Evolutionary conservation across 345 rosid species (phyloP).

Genomic region (Eucalyptus virginea): DNA sequence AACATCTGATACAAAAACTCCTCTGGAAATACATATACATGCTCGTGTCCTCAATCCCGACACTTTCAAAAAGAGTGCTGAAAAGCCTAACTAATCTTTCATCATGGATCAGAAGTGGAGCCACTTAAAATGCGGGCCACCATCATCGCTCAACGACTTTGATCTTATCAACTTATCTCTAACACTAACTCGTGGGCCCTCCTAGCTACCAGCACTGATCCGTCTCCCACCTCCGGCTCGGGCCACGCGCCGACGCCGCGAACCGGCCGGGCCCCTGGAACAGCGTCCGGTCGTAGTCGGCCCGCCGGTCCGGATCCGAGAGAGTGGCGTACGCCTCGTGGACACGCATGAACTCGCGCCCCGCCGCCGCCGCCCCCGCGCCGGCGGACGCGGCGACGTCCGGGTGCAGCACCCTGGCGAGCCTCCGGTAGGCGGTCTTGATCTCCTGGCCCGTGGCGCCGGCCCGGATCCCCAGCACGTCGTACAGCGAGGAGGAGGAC

Average conservation of each 20-base stretch:
- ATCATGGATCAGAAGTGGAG: not conserved
- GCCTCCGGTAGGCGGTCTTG: constrained; percentile 50
- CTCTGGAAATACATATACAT: not conserved
- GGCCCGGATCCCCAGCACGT: constrained; percentile 40
- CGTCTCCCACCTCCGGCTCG: constrained; percentile 47
- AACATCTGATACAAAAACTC: not conserved
- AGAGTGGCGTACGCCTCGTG: constrained; percentile 62
- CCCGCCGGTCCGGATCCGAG: constrained; percentile 52
- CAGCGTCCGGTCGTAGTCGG: constrained; percentile 38
- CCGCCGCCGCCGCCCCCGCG: not conserved
- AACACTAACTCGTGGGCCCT: not conserved
- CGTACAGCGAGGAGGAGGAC: constrained; percentile 29
- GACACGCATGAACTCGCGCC: constrained; percentile 35
- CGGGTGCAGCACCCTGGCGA: constrained; percentile 57
- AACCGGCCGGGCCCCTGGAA: constrained; percentile 6
- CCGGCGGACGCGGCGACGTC: constrained; percentile 24
- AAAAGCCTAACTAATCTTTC: not conserved
- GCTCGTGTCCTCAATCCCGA: not conserved
- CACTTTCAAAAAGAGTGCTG: not conserved
- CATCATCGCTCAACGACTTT: not conserved
- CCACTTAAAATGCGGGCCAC: not conserved
- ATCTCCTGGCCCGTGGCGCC: constrained; percentile 52
- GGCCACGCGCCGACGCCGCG: constrained; percentile 7
- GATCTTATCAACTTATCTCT: not conserved
- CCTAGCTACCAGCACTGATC: constrained; percentile 60